phyloP scores from a whole-genome alignment of 768 basidiomycete genomes.

The Panaeolus cyanescens region DNA sequence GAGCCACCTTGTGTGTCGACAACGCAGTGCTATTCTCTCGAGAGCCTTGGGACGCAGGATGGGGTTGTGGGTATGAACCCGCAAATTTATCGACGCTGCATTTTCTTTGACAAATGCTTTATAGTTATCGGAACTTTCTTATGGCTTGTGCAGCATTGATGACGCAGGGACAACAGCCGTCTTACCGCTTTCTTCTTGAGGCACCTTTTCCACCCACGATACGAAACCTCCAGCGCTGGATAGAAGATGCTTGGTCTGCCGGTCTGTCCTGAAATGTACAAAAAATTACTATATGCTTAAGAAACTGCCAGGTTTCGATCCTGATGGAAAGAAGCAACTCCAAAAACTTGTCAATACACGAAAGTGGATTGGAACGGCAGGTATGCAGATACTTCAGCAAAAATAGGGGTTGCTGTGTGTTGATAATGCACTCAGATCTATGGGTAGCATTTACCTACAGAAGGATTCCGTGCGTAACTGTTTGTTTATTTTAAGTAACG shows the following conservation, averaged over 20 bases:
- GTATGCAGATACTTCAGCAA: slow-evolving; percentile 34
- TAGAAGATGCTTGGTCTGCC: slow-evolving; percentile 79
- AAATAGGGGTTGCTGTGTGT: neutral
- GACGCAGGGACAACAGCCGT: slow-evolving; percentile 60
- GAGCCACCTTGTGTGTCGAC: slow-evolving; percentile 68
- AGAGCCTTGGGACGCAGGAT: slow-evolving; percentile 62
- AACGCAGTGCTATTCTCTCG: slow-evolving; percentile 57
- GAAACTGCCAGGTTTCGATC: slow-evolving; percentile 61
- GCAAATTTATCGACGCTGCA: no score
- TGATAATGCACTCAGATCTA: slow-evolving; percentile 49
- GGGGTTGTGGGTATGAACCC: slow-evolving; percentile 73
- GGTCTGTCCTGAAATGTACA: slow-evolving; percentile 41
- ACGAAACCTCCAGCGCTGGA: slow-evolving; percentile 72
- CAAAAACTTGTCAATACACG: slow-evolving; percentile 54
- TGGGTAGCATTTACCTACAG: slow-evolving; percentile 78
- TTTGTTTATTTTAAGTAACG: neutral
- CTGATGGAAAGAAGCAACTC: slow-evolving; percentile 64
- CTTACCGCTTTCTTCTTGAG: slow-evolving; percentile 65
- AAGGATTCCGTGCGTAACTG: slow-evolving; percentile 73
- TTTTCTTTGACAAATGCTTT: no score
- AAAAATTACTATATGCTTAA: neutral
- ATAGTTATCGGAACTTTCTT: slow-evolving; percentile 80
- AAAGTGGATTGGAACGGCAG: slow-evolving; percentile 84
- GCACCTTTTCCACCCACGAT: slow-evolving; percentile 65
- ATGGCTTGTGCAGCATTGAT: slow-evolving; percentile 78